A percentile compares a stretch with the other conserved stretches of the same genome.
These are phyloP conservation scores for Lactarius pseudohatsudake DNA, from an alignment of 768 basidiomycete genomes.

Conservation along the genomic window DNA sequence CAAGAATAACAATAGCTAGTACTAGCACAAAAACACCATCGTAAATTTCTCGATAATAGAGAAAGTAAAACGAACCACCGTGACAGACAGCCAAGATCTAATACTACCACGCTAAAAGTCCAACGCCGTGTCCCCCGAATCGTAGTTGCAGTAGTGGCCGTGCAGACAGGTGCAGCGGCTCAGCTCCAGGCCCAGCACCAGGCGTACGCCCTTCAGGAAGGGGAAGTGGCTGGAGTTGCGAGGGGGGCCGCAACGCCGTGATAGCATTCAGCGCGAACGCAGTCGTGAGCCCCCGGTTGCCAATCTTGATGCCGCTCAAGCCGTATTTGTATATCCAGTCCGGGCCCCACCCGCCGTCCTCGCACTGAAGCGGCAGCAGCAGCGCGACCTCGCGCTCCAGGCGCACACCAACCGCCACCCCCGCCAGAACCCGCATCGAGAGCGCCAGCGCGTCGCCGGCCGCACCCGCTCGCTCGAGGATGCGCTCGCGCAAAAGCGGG, in stretches of 20 bases:
- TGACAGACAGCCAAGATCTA: no score
- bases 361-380: slow-evolving; percentile 50
- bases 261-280: slow-evolving; percentile 55
- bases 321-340: slow-evolving; percentile 61
- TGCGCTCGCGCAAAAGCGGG: slow-evolving; percentile 45
- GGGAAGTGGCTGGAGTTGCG: no score
- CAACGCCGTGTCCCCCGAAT: no score
- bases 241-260: slow-evolving; percentile 31
- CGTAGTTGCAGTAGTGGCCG: no score
- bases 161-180: no score
- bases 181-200: no score
- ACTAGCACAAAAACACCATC: no score
- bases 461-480: slow-evolving; percentile 50
- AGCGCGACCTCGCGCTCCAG: slow-evolving; percentile 46
- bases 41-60: no score
- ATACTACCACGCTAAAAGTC: no score
- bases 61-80: no score
- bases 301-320: slow-evolving; percentile 46
- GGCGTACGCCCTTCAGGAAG: no score
- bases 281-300: slow-evolving; percentile 56
- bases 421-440: slow-evolving; percentile 54
- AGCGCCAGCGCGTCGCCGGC: slow-evolving; percentile 55
- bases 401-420: slow-evolving; percentile 41
- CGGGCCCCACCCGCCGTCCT: slow-evolving; percentile 57
- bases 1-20: no score